Conservation (phyloP, 2,329 filamentous ascomycete species). For the Stemphylium lycopersici region DNA sequence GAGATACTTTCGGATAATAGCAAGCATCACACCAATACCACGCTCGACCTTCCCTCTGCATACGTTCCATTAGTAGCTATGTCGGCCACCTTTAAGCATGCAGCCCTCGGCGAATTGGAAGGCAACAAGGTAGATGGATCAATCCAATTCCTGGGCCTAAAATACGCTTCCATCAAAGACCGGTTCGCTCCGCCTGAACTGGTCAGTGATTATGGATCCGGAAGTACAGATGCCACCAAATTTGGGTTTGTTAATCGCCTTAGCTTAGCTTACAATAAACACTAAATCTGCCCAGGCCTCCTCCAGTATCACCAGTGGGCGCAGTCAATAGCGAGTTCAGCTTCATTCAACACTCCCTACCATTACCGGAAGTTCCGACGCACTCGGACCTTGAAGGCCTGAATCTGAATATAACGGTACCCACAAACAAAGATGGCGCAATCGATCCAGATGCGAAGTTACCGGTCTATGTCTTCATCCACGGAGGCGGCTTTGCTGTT, state of each 20-base stretch:
- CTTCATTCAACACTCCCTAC: slow-evolving; percentile 57
- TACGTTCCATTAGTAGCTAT: slow-evolving; percentile 13
- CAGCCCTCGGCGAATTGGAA: slow-evolving; percentile 30
- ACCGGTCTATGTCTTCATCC: slow-evolving; percentile 61
- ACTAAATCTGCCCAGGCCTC: slow-evolving; percentile 20
- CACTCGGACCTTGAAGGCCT: slow-evolving; percentile 59
- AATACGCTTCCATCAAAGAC: slow-evolving; percentile 48
- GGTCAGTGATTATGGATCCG: slow-evolving; percentile 29
- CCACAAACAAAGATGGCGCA: slow-evolving; percentile 32
- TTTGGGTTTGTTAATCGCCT: slow-evolving; percentile 40
- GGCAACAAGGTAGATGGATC: slow-evolving; percentile 34
- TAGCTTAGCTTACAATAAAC: too few species aligned
- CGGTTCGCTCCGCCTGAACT: slow-evolving; percentile 46
- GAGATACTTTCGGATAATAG: not conserved
- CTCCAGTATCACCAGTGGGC: slow-evolving; percentile 48
- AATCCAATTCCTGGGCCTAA: slow-evolving; percentile 47
- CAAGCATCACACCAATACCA: not conserved
- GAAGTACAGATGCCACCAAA: slow-evolving; percentile 41
- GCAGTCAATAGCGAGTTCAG: slow-evolving; percentile 56
- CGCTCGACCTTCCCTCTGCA: not conserved
- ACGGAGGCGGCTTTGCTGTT: slow-evolving; percentile 59
- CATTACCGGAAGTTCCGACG: slow-evolving; percentile 42
- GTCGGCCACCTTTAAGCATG: slow-evolving; percentile 30
- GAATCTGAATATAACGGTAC: slow-evolving; percentile 60
- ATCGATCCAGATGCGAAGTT: slow-evolving; percentile 43